These are phyloP conservation scores for Cardiospermum halicacabum DNA, from an alignment of 345 rosid species.

Conservation along the genomic window DNA sequence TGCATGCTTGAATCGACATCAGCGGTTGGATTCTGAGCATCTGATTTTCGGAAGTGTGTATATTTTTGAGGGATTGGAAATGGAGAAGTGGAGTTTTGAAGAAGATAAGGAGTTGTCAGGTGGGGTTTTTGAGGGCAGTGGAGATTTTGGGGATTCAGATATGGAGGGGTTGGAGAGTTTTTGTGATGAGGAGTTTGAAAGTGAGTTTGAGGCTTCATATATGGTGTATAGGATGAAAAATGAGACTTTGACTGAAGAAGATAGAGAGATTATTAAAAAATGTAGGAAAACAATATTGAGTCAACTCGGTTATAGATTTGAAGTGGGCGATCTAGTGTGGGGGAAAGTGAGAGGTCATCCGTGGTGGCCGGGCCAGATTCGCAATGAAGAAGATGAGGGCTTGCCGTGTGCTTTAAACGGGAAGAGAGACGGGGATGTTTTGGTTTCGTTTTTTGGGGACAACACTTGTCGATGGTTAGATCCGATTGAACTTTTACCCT, in stretches of 20 bases:
- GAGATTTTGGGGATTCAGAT: background rate
- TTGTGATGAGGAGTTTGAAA: conserved; percentile 1
- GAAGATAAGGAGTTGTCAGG: background rate
- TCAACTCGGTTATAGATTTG: conserved; percentile 24
- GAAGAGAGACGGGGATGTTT: conserved; percentile 40
- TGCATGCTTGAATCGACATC: too few relatives aligned
- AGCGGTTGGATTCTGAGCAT: too few relatives aligned
- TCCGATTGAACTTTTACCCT: conserved; percentile 51
- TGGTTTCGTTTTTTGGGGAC: conserved; percentile 65
- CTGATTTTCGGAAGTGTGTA: background rate
- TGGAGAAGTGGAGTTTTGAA: background rate
- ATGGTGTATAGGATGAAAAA: background rate
- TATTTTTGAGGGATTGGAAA: background rate
- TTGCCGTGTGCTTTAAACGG: conserved; percentile 38
- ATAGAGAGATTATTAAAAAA: background rate
- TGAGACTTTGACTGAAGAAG: conserved; percentile 5
- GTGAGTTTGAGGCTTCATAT: conserved; percentile 3
- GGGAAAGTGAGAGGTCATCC: conserved; percentile 61
- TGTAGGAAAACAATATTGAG: background rate
- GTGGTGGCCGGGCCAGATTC: conserved; percentile 68
- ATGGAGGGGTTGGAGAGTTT: background rate
- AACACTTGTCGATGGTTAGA: conserved; percentile 62
- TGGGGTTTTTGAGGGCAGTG: background rate
- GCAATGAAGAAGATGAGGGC: conserved; percentile 44
- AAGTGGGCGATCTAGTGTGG: conserved; percentile 66